Conservation (phyloP, 768 basidiomycete species). For the Tremella yokohamensis region DNA sequence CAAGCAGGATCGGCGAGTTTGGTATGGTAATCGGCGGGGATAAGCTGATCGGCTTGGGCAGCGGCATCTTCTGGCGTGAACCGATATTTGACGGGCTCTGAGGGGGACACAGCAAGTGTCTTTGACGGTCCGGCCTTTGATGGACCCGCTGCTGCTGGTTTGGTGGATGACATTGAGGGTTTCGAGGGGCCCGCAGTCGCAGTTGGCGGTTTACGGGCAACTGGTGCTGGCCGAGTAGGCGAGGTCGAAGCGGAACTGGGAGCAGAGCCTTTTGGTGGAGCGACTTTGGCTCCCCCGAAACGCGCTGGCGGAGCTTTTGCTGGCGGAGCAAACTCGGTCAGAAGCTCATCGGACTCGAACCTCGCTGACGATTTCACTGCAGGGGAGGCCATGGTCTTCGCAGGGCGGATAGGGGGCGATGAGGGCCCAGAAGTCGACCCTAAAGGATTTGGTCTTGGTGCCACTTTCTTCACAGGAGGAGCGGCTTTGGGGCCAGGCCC, state of each 20-base stretch:
- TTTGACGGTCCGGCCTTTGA: constrained; percentile 55
- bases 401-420: constrained; percentile 12
- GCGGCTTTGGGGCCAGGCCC: constrained; percentile 18
- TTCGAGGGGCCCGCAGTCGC: constrained; percentile 23
- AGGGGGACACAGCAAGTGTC: constrained; percentile 55
- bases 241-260: constrained; percentile 2
- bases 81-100: constrained; percentile 86
- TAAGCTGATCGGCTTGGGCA: constrained; percentile 63
- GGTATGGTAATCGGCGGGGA: constrained; percentile 67
- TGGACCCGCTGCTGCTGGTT: constrained; percentile 49
- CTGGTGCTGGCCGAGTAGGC: constrained; percentile 10
- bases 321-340: constrained; percentile 49
- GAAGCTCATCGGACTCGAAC: constrained; percentile 30
- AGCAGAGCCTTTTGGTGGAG: constrained; percentile 6
- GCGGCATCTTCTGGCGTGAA: constrained; percentile 92
- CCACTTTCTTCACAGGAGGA: constrained; percentile 6
- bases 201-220: constrained; percentile 21
- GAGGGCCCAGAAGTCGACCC: not conserved
- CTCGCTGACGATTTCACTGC: constrained; percentile 36
- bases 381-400: constrained; percentile 24
- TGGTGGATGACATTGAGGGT: constrained; percentile 7
- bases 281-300: constrained; percentile 26
- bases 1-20: constrained; percentile 84
- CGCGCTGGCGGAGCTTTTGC: constrained; percentile 36
- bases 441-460: not conserved